Evolutionary conservation across 2,329 filamentous ascomycete species (phyloP).

Genomic region (Aschersonia sp.): DNA sequence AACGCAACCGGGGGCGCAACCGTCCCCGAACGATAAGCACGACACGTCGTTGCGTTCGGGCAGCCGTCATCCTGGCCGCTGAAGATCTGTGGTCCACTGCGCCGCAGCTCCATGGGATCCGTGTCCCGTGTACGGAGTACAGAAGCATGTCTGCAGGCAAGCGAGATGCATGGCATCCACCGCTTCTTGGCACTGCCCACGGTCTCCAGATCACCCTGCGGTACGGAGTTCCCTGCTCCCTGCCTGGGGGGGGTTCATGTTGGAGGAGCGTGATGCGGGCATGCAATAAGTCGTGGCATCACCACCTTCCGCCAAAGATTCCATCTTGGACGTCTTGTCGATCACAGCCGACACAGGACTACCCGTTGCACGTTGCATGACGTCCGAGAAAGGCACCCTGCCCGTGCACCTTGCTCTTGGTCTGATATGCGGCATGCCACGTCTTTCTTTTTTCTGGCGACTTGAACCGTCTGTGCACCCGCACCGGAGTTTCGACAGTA

Average conservation of each 20-base stretch:
- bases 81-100: conserved; percentile 5
- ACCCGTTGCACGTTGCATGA: not conserved
- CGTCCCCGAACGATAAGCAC: not conserved
- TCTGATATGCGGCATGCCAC: not conserved
- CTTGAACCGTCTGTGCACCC: not conserved
- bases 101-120: conserved; percentile 1
- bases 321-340: no score
- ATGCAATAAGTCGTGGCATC: conserved; percentile 1
- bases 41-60: not conserved
- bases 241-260: no score
- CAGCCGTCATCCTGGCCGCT: not conserved
- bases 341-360: no score
- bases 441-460: no score
- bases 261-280: no score
- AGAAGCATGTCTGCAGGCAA: conserved; percentile 2
- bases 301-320: not conserved
- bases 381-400: not conserved
- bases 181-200: conserved; percentile 1
- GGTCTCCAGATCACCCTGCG: not conserved
- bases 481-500: not conserved
- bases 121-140: not conserved
- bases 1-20: not conserved
- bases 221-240: not conserved
- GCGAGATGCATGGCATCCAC: conserved; percentile 6
- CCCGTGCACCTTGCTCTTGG: not conserved